These are phyloP conservation scores for Thamnidium elegans DNA, from an alignment of 192 early-diverging fungal genomes.

Conservation along the genomic window DNA sequence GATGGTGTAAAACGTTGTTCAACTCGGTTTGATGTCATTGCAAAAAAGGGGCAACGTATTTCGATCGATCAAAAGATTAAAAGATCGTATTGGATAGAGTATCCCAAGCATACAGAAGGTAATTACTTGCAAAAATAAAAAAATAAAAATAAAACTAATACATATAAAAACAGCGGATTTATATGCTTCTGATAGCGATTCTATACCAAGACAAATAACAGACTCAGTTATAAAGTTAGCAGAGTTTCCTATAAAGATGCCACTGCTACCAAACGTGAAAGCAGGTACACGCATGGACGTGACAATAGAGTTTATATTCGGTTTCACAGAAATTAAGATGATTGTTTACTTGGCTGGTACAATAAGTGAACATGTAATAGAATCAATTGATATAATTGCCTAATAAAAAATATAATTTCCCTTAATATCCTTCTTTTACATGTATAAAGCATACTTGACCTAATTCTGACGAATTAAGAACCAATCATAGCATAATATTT, in stretches of 20 bases:
- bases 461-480: too few species aligned
- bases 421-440: too few species aligned
- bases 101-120: conserved; percentile 6
- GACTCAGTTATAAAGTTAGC: conserved; percentile 4
- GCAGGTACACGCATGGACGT: conserved; percentile 37
- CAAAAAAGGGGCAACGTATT: conserved; percentile 29
- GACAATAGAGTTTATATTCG: conserved; percentile 27
- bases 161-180: neutral
- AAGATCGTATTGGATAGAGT: neutral
- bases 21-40: conserved; percentile 27
- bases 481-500: neutral
- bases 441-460: too few species aligned
- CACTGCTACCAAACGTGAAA: neutral
- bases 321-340: conserved; percentile 25
- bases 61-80: conserved; percentile 44
- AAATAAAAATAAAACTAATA: neutral
- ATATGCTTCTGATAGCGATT: conserved; percentile 8
- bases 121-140: too few species aligned
- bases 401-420: too few species aligned
- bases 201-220: neutral
- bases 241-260: conserved; percentile 10
- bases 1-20: conserved; percentile 42
- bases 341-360: conserved; percentile 12
- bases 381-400: neutral
- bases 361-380: conserved; percentile 8